Percentiles rank a stretch among this genome's conserved stretches.
Evolutionary conservation across 768 basidiomycete species (phyloP).

Genomic region (Leccinum subgranulosum): DNA sequence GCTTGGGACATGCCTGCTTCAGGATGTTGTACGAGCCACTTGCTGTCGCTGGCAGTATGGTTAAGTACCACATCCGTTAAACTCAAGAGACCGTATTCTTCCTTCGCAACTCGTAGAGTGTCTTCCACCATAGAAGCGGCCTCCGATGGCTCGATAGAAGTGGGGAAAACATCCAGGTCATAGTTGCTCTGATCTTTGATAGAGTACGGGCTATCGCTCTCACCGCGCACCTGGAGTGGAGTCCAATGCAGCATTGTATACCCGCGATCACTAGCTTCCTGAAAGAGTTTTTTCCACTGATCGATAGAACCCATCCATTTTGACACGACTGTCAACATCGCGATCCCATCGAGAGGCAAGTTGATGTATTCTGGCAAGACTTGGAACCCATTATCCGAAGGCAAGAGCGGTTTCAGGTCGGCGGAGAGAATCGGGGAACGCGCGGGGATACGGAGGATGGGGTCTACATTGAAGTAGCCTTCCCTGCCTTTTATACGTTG

Average conservation of each 20-base stretch:
- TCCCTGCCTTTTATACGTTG: conserved; percentile 76
- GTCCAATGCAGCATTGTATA: conserved; percentile 99
- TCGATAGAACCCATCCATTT: conserved; percentile 95
- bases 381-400: conserved; percentile 48
- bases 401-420: conserved; percentile 49
- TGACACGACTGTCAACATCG: conserved; percentile 86
- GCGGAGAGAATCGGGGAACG: conserved; percentile 71
- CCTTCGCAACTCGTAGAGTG: conserved; percentile 65
- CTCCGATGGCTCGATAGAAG: conserved; percentile 40
- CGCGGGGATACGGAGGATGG: conserved; percentile 71
- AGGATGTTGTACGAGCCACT: conserved; percentile 90
- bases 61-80: conserved; percentile 96
- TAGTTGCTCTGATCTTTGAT: conserved; percentile 85
- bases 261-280: conserved; percentile 81
- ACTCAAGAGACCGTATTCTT: conserved; percentile 85
- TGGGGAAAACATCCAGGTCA: conserved; percentile 68
- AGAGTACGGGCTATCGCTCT: conserved; percentile 90
- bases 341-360: conserved; percentile 83
- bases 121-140: conserved; percentile 59
- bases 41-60: conserved; percentile 92
- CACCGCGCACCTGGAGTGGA: conserved; percentile 88
- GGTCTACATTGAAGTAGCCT: conserved; percentile 97
- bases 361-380: conserved; percentile 54
- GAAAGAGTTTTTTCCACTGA: conserved; percentile 77
- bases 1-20: conserved; percentile 70